Evolutionary conservation across 2,329 filamentous ascomycete genomes (phyloP).

Genomic region (Colletotrichum truncatum): DNA sequence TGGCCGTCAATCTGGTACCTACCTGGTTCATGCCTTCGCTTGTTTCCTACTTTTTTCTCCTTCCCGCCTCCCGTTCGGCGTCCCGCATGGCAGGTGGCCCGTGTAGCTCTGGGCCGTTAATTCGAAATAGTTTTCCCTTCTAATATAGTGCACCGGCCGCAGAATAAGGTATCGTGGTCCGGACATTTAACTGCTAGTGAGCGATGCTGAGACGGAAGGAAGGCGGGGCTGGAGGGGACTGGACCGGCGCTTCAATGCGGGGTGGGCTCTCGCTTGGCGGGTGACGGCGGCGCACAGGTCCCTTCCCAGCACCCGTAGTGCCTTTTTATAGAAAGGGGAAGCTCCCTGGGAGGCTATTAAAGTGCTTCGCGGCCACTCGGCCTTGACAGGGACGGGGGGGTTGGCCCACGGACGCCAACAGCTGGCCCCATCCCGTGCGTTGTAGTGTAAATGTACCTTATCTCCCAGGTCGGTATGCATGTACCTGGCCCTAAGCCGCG

Average conservation of each 20-base stretch:
- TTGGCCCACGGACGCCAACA: conserved; percentile 14
- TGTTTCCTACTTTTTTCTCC: neutral
- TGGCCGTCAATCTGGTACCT: neutral
- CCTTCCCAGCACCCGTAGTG: neutral
- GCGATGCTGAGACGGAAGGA: neutral
- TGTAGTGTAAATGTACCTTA: neutral
- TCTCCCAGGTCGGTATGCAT: neutral
- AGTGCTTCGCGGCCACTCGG: neutral
- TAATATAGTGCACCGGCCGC: neutral
- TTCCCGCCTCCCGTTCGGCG: neutral
- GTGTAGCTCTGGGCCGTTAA: conserved; percentile 16
- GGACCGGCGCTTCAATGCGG: conserved; percentile 16
- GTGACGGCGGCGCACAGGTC: conserved; percentile 21
- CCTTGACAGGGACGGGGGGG: neutral
- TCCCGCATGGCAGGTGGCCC: neutral
- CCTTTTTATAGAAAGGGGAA: conserved; percentile 26
- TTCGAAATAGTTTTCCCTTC: neutral
- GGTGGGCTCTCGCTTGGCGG: conserved; percentile 11
- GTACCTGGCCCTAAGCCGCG: conserved; percentile 10
- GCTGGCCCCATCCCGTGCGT: neutral
- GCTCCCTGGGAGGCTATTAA: neutral
- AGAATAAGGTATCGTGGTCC: neutral
- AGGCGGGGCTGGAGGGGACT: too few relatives aligned
- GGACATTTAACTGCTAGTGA: neutral
- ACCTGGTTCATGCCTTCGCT: neutral